Evolutionary conservation across 768 basidiomycete genomes (phyloP).

Genomic region (Amanita molliuscula): DNA sequence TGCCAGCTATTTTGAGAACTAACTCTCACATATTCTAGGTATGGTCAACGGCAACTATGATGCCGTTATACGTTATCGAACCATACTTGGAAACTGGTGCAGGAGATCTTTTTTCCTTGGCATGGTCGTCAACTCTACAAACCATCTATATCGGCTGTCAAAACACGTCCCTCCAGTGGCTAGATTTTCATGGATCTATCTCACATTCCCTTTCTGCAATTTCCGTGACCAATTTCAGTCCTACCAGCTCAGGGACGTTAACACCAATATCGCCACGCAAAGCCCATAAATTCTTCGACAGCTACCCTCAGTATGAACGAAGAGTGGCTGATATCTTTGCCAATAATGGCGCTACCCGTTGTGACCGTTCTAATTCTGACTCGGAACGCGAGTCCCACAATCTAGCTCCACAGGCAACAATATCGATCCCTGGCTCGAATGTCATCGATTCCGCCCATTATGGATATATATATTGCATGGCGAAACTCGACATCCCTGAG

Average conservation of each 20-base stretch:
- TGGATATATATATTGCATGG: constrained; percentile 88
- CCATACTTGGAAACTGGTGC: constrained; percentile 75
- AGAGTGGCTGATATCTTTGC: constrained; percentile 60
- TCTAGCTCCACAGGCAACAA: constrained; percentile 23
- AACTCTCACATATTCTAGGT: constrained; percentile 34
- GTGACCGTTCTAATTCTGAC: constrained; percentile 21
- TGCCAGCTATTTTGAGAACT: neutral
- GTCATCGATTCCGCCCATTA: constrained; percentile 87
- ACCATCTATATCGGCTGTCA: constrained; percentile 85
- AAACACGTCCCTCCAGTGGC: constrained; percentile 90
- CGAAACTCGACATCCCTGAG: constrained; percentile 19
- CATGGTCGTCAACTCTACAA: constrained; percentile 59
- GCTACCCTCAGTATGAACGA: constrained; percentile 66
- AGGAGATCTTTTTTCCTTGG: constrained; percentile 81
- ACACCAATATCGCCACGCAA: constrained; percentile 30
- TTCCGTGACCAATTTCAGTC: constrained; percentile 10
- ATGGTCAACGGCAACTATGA: constrained; percentile 68
- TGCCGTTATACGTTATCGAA: constrained; percentile 59
- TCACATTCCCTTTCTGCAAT: constrained; percentile 10
- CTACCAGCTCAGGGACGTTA: constrained; percentile 21
- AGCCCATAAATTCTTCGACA: constrained; percentile 88
- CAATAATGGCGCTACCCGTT: constrained; percentile 32
- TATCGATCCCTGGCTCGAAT: constrained; percentile 56
- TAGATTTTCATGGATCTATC: constrained; percentile 35
- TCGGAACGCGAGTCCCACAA: constrained; percentile 19